Conservation (phyloP, 1,284 basidiomycete species). For the Cryptococcus depauperatus region DNA sequence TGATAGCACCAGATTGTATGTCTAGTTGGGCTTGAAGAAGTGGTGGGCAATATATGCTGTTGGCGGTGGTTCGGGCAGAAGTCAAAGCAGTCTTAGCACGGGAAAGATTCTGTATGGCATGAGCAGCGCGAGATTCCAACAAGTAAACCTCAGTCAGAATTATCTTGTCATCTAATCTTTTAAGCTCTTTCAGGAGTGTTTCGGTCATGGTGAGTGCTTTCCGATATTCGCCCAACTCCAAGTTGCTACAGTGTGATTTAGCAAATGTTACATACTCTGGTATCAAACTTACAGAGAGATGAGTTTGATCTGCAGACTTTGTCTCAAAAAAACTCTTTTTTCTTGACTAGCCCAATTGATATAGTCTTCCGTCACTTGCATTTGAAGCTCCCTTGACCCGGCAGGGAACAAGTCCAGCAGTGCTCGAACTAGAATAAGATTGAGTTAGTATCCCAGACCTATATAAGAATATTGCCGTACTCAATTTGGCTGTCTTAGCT, state of each 20-base stretch:
- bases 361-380: constrained; percentile 77
- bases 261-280: background rate
- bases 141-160: constrained; percentile 94
- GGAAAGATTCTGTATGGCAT: constrained; percentile 81
- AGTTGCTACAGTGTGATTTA: constrained; percentile 50
- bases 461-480: constrained; percentile 48
- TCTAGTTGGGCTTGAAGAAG: constrained; percentile 84
- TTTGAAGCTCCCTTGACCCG: constrained; percentile 69
- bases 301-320: constrained; percentile 85
- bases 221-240: constrained; percentile 69
- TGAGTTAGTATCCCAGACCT: background rate
- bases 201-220: constrained; percentile 77
- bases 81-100: constrained; percentile 95
- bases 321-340: constrained; percentile 91
- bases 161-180: constrained; percentile 94
- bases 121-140: constrained; percentile 82
- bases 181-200: constrained; percentile 76
- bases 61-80: constrained; percentile 86
- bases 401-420: constrained; percentile 84
- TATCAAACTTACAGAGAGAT: constrained; percentile 57
- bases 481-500: constrained; percentile 95
- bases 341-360: constrained; percentile 87
- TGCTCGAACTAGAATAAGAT: constrained; percentile 61
- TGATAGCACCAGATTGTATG: constrained; percentile 82
- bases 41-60: constrained; percentile 96